Percentiles rank a stretch among this genome's conserved stretches.
Conservation (phyloP, 495 filamentous ascomycete species). For the Penicillium angulare region DNA sequence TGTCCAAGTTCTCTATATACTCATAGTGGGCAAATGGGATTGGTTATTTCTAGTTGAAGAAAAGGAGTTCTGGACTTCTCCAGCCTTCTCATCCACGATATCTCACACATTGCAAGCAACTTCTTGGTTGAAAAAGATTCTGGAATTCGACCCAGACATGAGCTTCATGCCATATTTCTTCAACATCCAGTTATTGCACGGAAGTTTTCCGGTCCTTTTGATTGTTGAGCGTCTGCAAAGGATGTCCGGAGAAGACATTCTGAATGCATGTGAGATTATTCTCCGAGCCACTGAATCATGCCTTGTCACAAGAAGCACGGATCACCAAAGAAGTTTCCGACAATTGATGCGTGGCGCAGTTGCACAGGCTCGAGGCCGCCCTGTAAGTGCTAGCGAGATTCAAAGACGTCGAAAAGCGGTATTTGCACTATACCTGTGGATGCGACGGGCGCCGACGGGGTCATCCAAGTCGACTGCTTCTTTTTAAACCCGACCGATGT, state of each 20-base stretch:
- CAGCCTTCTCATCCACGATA: slow-evolving; percentile 76
- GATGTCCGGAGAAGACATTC: slow-evolving; percentile 74
- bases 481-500: no score
- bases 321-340: slow-evolving; percentile 83
- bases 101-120: slow-evolving; percentile 77
- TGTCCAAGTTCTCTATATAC: slow-evolving; percentile 80
- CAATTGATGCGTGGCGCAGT: slow-evolving; percentile 82
- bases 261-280: slow-evolving; percentile 82
- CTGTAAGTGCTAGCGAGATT: slow-evolving; percentile 76
- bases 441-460: no score
- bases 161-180: slow-evolving; percentile 92
- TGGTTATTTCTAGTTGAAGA: slow-evolving; percentile 82
- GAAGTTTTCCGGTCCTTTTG: slow-evolving; percentile 75
- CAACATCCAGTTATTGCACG: slow-evolving; percentile 80
- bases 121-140: slow-evolving; percentile 76
- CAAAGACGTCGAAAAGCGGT: slow-evolving; percentile 71
- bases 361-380: slow-evolving; percentile 70
- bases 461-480: no score
- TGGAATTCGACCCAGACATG: slow-evolving; percentile 78
- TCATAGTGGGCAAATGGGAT: slow-evolving; percentile 85
- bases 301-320: slow-evolving; percentile 79
- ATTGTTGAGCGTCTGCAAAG: slow-evolving; percentile 82
- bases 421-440: slow-evolving; percentile 75
- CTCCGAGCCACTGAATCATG: slow-evolving; percentile 83
- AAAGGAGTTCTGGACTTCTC: slow-evolving; percentile 84